Percentiles rank a stretch among this genome's conserved stretches.
Evolutionary conservation across 2,329 filamentous ascomycete genomes (phyloP).

Genomic region (Teratosphaeria destructans): DNA sequence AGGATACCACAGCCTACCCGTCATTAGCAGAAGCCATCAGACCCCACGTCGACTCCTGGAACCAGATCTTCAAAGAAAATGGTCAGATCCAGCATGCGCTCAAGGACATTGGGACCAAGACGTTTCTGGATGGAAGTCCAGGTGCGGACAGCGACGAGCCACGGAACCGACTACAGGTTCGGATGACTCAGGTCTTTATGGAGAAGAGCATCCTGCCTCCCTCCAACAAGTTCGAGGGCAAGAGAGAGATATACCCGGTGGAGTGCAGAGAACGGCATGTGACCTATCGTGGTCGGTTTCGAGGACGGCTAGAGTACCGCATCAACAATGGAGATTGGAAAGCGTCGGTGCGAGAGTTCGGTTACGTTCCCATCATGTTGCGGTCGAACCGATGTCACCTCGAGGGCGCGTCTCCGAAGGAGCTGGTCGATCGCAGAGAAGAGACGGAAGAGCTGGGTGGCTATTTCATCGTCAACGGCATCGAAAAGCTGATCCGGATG

Average conservation of each 20-base stretch:
- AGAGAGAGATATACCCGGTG: slow-evolving; percentile 77
- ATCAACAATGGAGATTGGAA: slow-evolving; percentile 80
- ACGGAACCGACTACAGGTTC: slow-evolving; percentile 62
- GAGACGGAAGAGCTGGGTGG: slow-evolving; percentile 93
- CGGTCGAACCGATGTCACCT: slow-evolving; percentile 87
- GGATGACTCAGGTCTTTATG: slow-evolving; percentile 70
- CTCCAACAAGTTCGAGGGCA: slow-evolving; percentile 72
- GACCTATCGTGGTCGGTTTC: slow-evolving; percentile 80
- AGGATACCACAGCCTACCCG: slow-evolving; percentile 79
- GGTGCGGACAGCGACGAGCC: slow-evolving; percentile 42
- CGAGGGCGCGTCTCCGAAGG: slow-evolving; percentile 69
- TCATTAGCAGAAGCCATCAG: slow-evolving; percentile 74
- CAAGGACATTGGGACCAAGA: slow-evolving; percentile 81
- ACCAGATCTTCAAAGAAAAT: slow-evolving; percentile 68
- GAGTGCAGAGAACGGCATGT: slow-evolving; percentile 92
- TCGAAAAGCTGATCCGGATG: slow-evolving; percentile 91
- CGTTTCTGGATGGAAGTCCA: slow-evolving; percentile 68
- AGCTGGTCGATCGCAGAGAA: slow-evolving; percentile 78
- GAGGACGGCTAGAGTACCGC: slow-evolving; percentile 70
- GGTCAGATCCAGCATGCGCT: slow-evolving; percentile 66
- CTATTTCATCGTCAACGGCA: slow-evolving; percentile 96
- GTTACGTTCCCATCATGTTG: slow-evolving; percentile 86
- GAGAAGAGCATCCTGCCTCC: slow-evolving; percentile 71
- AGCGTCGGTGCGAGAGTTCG: slow-evolving; percentile 75
- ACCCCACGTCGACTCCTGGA: slow-evolving; percentile 93